Evolutionary conservation across 2,329 filamentous ascomycete species (phyloP).

Genomic region (Dactylonectria estremocensis): DNA sequence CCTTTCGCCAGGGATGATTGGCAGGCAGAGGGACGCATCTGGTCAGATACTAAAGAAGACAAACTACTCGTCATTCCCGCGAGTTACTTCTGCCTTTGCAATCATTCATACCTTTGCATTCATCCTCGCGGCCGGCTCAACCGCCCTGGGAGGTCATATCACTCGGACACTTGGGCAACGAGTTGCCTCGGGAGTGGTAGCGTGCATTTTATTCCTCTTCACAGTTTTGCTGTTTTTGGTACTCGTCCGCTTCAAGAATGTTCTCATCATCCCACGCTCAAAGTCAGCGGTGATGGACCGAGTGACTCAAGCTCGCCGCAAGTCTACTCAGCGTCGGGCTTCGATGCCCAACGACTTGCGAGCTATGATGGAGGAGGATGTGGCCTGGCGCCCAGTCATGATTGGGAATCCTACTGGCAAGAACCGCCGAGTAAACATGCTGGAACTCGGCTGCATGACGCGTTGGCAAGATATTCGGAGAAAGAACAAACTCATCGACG

Average conservation of each 20-base stretch:
- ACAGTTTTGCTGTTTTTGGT: conserved; percentile 75
- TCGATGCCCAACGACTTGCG: conserved; percentile 57
- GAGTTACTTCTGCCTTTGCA: conserved; percentile 80
- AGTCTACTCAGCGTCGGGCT: conserved; percentile 63
- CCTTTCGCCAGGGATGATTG: conserved; percentile 79
- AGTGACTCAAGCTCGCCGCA: conserved; percentile 64
- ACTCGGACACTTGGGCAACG: conserved; percentile 78
- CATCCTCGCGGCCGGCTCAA: conserved; percentile 77
- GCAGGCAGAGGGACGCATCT: conserved; percentile 62
- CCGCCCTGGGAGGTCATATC: conserved; percentile 77
- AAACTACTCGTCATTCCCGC: conserved; percentile 83
- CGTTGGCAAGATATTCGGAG: conserved; percentile 81
- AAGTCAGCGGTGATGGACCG: conserved; percentile 69
- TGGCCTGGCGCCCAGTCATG: conserved; percentile 78
- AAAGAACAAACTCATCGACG: conserved; percentile 71
- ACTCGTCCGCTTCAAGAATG: conserved; percentile 75
- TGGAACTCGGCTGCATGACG: conserved; percentile 78
- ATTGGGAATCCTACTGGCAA: conserved; percentile 81
- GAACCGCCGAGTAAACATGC: conserved; percentile 77
- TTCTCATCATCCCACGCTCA: conserved; percentile 78
- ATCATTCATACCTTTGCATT: conserved; percentile 80
- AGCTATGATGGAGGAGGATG: conserved; percentile 64
- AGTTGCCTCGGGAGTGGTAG: conserved; percentile 77
- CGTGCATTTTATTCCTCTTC: conserved; percentile 75
- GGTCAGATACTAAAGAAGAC: conserved; percentile 64